Evolutionary conservation across 805 yeast species (phyloP).

Genomic region (Saturnispora halmiae): DNA sequence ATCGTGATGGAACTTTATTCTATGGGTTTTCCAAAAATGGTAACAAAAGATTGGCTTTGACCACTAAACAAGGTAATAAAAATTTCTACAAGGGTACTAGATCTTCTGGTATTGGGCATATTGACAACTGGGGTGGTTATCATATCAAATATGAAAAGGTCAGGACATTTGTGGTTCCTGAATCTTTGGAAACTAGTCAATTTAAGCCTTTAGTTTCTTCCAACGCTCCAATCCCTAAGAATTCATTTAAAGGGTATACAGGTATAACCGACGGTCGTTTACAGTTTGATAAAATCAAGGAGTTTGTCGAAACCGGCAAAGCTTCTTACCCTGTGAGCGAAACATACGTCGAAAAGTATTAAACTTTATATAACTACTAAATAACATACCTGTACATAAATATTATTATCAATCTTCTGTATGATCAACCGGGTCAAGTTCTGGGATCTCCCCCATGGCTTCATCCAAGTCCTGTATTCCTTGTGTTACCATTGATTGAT

Average conservation of each 20-base stretch:
- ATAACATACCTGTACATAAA: neutral
- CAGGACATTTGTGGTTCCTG: slow-evolving; percentile 83
- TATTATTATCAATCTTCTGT: neutral
- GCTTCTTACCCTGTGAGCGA: slow-evolving; percentile 30
- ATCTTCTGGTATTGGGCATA: slow-evolving; percentile 86
- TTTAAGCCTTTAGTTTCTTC: slow-evolving; percentile 75
- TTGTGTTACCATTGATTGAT: neutral
- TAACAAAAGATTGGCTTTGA: slow-evolving; percentile 70
- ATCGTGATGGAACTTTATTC: slow-evolving; percentile 72
- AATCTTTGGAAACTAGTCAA: slow-evolving; percentile 21
- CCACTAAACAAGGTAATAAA: slow-evolving; percentile 92
- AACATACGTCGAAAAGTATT: slow-evolving; percentile 28
- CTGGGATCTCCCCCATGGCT: slow-evolving; percentile 4
- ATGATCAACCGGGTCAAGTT: slow-evolving; percentile 1
- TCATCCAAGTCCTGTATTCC: slow-evolving; percentile 2
- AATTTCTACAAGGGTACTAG: slow-evolving; percentile 94
- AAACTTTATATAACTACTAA: slow-evolving; percentile 9
- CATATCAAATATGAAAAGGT: slow-evolving; percentile 76
- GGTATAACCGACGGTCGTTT: slow-evolving; percentile 65
- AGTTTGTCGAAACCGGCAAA: slow-evolving; percentile 67
- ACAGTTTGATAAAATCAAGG: slow-evolving; percentile 61
- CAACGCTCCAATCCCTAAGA: slow-evolving; percentile 59
- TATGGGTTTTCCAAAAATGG: slow-evolving; percentile 76
- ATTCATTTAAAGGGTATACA: slow-evolving; percentile 57
- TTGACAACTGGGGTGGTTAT: slow-evolving; percentile 49